Evolutionary conservation across 805 yeast species (phyloP), one percentile per base, ranked within the genome.

Genomic region (Myxozyma neglecta): DNA sequence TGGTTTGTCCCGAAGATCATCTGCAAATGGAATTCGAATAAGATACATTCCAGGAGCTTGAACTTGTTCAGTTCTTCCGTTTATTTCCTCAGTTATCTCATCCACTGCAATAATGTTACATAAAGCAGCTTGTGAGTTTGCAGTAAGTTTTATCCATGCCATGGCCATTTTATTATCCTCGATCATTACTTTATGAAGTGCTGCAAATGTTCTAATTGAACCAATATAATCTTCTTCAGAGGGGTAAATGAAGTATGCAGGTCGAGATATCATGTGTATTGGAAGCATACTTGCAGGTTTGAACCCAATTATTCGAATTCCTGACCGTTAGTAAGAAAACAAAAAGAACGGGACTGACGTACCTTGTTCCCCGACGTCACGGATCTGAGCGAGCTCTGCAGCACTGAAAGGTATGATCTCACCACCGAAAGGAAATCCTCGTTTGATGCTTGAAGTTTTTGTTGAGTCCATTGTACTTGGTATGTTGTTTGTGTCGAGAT

Each of bases 41-140:
- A 91, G 72, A 53, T 86, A 84, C 64, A 93, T 82, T 0, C 97
- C 97, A 59, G 88, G 85, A 0, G 93, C 88, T 36, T 79, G 74
- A 13, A 68, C 65, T n/a, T 71, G 70, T 9, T 60, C 59, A 9
- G 36, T 50, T 3, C 65, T 43, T 3, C 64, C 60, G n/a, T 55
- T 65, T 7, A 56, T 47, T 16, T 14, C 73, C 32, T 53, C 61
- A 14, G 54, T 53, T 7, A 65, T 68, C 0, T 88, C 81, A 0
- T 61, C 61, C 1, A 70, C 60, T 2, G 96, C 88, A 39, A 84
- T 76, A 60, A 91, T 68, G 1, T 87, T 83, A 69, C 80, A 85
- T 48, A 88, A 63, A 3, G 75, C 63, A 0, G 96, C 94, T 39
- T 79, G 71, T 0, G 89, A 72, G 53, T 79, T 79, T 49, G 73